Evolutionary conservation across 2,329 filamentous ascomycete species (phyloP).

Genomic region (Penicillium sp.): DNA sequence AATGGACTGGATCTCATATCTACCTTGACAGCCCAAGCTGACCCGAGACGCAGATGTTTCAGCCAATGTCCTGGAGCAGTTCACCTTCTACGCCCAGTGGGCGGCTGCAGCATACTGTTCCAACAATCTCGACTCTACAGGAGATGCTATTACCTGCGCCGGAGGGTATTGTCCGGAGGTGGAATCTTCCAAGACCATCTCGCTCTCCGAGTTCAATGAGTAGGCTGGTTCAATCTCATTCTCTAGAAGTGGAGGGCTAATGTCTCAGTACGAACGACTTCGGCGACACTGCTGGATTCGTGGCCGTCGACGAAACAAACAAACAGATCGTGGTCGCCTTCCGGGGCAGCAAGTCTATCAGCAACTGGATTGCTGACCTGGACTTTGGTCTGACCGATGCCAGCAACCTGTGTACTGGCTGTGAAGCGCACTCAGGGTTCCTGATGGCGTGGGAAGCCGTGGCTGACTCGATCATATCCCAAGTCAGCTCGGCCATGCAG

Average conservation of each 20-base stretch:
- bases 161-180: slow-evolving; percentile 50
- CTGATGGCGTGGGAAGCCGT: slow-evolving; percentile 45
- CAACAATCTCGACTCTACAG: slow-evolving; percentile 47
- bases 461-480: slow-evolving; percentile 36
- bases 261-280: slow-evolving; percentile 19
- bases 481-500: slow-evolving; percentile 32
- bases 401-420: slow-evolving; percentile 45
- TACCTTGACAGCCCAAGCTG: not conserved
- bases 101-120: slow-evolving; percentile 54
- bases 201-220: slow-evolving; percentile 51
- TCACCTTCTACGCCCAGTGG: slow-evolving; percentile 52
- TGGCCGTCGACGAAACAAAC: slow-evolving; percentile 48
- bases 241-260: not conserved
- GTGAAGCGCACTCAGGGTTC: slow-evolving; percentile 48
- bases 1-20: not conserved
- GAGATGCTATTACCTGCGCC: slow-evolving; percentile 45
- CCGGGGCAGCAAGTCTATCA: slow-evolving; percentile 32
- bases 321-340: slow-evolving; percentile 36
- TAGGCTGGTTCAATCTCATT: slow-evolving; percentile 24
- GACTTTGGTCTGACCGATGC: slow-evolving; percentile 25
- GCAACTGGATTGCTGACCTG: slow-evolving; percentile 36
- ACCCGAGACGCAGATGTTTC: slow-evolving; percentile 36
- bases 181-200: slow-evolving; percentile 46
- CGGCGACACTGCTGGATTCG: slow-evolving; percentile 48
- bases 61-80: slow-evolving; percentile 37